Percentiles rank a stretch among this genome's conserved stretches.
Evolutionary conservation across 345 rosid genomes (phyloP).

Genomic region (Ricinus communis): DNA sequence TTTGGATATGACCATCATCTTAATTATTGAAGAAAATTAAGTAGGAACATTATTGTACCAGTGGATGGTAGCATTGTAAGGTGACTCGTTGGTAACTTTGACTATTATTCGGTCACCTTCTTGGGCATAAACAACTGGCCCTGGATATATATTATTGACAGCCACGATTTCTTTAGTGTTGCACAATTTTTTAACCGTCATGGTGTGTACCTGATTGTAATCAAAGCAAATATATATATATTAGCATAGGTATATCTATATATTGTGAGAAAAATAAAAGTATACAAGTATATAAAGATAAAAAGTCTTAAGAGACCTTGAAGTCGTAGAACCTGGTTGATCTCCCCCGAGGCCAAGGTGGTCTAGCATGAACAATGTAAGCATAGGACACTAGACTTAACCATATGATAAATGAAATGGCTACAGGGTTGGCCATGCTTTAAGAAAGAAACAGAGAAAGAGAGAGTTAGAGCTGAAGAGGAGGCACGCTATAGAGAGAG

Average conservation of each 20-base stretch:
- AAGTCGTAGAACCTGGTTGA: conserved; percentile 74
- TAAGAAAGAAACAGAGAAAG: conserved; percentile 8
- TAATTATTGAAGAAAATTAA: too few relatives aligned
- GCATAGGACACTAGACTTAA: conserved; percentile 36
- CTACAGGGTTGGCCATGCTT: conserved; percentile 36
- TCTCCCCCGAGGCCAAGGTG: conserved; percentile 34
- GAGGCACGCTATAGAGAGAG: background rate
- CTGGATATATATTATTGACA: conserved; percentile 70
- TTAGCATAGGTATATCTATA: background rate
- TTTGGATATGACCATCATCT: too few relatives aligned
- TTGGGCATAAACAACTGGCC: conserved; percentile 68
- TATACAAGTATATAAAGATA: background rate
- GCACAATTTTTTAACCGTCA: conserved; percentile 59
- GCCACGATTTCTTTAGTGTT: conserved; percentile 58
- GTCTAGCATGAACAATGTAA: conserved; percentile 24
- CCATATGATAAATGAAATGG: conserved; percentile 27
- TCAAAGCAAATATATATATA: background rate
- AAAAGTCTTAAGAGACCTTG: conserved; percentile 40
- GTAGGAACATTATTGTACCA: conserved; percentile 50
- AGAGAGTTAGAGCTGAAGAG: conserved; percentile 6
- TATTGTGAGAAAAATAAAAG: background rate
- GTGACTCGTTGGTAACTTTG: conserved; percentile 69
- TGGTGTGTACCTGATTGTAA: conserved; percentile 54
- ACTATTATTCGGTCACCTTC: conserved; percentile 68
- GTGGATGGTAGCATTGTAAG: conserved; percentile 76